Conservation (phyloP, 192 early-diverging fungal genomes). For the Chytriomyces hyalinus region DNA sequence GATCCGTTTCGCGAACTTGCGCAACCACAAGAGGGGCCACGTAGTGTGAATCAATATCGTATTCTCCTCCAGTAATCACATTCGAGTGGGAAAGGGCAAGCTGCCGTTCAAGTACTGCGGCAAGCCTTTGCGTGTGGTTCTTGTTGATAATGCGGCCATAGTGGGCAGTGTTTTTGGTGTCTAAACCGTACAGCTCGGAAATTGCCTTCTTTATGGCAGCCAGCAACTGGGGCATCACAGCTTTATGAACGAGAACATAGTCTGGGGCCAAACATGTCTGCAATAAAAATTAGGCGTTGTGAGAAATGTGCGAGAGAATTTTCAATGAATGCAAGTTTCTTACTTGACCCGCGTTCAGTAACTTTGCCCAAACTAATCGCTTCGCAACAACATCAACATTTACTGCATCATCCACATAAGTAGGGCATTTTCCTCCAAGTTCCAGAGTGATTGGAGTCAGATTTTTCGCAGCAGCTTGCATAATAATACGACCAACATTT, state of each 20-base stretch:
- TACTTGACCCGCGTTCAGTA: constrained; percentile 82
- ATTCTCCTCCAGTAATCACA: constrained; percentile 61
- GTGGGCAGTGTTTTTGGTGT: constrained; percentile 56
- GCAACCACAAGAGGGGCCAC: constrained; percentile 82
- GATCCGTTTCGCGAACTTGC: constrained; percentile 60
- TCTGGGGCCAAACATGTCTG: constrained; percentile 71
- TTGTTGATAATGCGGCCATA: constrained; percentile 76
- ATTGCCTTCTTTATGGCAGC: constrained; percentile 52
- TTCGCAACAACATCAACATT: constrained; percentile 71
- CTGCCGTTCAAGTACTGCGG: constrained; percentile 55
- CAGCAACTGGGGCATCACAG: constrained; percentile 63
- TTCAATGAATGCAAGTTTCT: too few relatives aligned
- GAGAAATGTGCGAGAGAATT: too few relatives aligned
- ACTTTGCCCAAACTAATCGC: constrained; percentile 81
- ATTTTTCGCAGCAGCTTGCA: constrained; percentile 80
- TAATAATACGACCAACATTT: constrained; percentile 77
- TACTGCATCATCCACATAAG: constrained; percentile 53
- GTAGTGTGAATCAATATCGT: constrained; percentile 68
- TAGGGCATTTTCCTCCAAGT: constrained; percentile 90
- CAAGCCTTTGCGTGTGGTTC: constrained; percentile 74
- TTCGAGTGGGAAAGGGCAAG: constrained; percentile 41
- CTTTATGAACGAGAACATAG: constrained; percentile 75
- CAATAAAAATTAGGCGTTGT: too few relatives aligned
- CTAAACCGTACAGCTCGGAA: constrained; percentile 39
- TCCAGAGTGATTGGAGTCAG: constrained; percentile 88